Evolutionary conservation across 1,284 basidiomycete genomes (phyloP).

Genomic region (Fomitiporia mediterranea): DNA sequence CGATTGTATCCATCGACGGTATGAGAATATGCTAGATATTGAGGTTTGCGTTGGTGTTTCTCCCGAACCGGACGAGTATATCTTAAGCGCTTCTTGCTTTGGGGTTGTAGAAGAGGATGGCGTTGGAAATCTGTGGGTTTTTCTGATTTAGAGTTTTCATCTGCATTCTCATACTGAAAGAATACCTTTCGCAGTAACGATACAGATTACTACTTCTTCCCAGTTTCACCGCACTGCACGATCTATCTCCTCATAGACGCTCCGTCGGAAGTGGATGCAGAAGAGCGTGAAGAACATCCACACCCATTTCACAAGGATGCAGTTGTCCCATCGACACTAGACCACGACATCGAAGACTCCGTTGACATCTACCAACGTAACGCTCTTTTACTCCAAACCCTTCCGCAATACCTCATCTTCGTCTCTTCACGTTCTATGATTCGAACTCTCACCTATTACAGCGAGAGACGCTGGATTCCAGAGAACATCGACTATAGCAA

Average conservation of each 20-base stretch:
- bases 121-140: slow-evolving; percentile 35
- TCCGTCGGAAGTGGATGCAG: background rate
- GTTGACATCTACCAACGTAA: slow-evolving; percentile 52
- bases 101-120: slow-evolving; percentile 40
- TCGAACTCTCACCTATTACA: slow-evolving; percentile 31
- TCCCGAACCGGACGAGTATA: slow-evolving; percentile 41
- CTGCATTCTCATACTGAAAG: background rate
- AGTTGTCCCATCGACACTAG: slow-evolving; percentile 25
- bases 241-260: slow-evolving; percentile 41
- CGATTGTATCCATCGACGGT: slow-evolving; percentile 26
- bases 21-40: slow-evolving; percentile 29
- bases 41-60: slow-evolving; percentile 36
- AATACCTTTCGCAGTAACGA: slow-evolving; percentile 21
- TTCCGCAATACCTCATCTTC: slow-evolving; percentile 44
- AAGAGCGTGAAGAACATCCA: background rate
- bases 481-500: slow-evolving; percentile 40
- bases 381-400: slow-evolving; percentile 48
- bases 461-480: slow-evolving; percentile 34
- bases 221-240: slow-evolving; percentile 45
- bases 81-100: slow-evolving; percentile 40
- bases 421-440: slow-evolving; percentile 45
- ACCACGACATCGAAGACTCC: slow-evolving; percentile 45
- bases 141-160: background rate
- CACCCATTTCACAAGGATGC: background rate
- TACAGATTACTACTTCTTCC: slow-evolving; percentile 47